phyloP scores from a whole-genome alignment of 164 flowering plant species.

The Cinnamomum micranthum region DNA sequence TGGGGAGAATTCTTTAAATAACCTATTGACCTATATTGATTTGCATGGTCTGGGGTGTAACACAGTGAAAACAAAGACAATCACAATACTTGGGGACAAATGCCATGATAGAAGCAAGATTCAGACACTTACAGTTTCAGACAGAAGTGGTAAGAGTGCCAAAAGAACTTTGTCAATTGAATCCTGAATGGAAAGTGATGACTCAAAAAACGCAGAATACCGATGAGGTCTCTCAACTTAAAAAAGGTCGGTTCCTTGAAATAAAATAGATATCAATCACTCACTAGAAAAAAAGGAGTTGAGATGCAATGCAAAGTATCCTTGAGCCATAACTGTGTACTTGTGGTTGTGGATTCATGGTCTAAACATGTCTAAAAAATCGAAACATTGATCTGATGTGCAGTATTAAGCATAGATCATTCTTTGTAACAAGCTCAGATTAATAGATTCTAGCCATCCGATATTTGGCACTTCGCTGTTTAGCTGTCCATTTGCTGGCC shows the following conservation, averaged over 20 bases:
- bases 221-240: neutral
- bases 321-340: neutral
- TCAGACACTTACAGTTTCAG: neutral
- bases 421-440: too few relatives aligned
- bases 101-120: neutral
- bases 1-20: neutral
- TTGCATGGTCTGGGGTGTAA: neutral
- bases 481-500: neutral
- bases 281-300: neutral
- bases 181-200: neutral
- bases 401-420: neutral
- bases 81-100: too few relatives aligned
- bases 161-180: neutral
- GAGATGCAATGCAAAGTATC: neutral
- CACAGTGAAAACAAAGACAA: neutral
- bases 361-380: too few relatives aligned
- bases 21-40: neutral
- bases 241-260: neutral
- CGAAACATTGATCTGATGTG: neutral
- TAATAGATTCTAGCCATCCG: too few relatives aligned
- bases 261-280: neutral
- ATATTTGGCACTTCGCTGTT: too few relatives aligned
- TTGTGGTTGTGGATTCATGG: neutral
- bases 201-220: too few relatives aligned
- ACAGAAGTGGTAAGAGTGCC: neutral